phyloP scores from a whole-genome alignment of 164 flowering plant genomes.

The Santalum album region DNA sequence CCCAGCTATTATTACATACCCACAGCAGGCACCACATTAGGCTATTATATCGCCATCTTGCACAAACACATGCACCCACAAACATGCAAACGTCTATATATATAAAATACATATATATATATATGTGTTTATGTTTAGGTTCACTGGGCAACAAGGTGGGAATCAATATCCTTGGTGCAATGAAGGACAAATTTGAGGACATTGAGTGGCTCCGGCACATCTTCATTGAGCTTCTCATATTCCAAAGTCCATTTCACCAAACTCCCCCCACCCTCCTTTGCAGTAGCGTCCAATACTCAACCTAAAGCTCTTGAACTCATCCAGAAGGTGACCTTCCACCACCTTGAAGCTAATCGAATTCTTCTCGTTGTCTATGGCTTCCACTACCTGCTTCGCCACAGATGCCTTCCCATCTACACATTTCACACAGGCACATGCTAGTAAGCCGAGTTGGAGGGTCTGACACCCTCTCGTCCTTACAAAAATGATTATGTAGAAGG shows the following conservation, averaged over 20 bases:
- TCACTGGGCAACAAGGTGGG: conserved; percentile 21
- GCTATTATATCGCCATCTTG: too few species aligned
- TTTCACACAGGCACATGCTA: too few species aligned
- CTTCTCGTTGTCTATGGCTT: conserved; percentile 18
- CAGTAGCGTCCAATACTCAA: conserved; percentile 1
- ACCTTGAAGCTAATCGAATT: conserved; percentile 15
- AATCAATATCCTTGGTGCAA: conserved; percentile 28
- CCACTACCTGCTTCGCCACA: conserved; percentile 11
- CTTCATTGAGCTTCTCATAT: conserved; percentile 26
- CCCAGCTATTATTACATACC: too few species aligned
- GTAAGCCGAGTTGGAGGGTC: too few species aligned
- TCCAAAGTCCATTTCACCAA: conserved; percentile 34
- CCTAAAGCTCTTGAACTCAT: conserved; percentile 15
- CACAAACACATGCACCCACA: too few species aligned
- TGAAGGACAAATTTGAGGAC: conserved; percentile 12
- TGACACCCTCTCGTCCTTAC: too few species aligned
- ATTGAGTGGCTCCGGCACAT: conserved; percentile 15
- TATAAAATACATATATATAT: too few species aligned
- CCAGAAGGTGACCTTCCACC: conserved; percentile 21
- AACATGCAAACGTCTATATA: too few species aligned
- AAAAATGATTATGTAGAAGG: too few species aligned
- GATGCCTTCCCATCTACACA: conserved; percentile 15
- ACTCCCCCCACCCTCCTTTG: conserved; percentile 20
- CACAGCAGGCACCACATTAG: too few species aligned
- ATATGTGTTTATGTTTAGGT: too few species aligned